A percentile compares a stretch with the other conserved stretches of the same genome.
These are phyloP conservation scores for Cystofilobasidium macerans DNA, from an alignment of 768 basidiomycete genomes.

Conservation along the genomic window DNA sequence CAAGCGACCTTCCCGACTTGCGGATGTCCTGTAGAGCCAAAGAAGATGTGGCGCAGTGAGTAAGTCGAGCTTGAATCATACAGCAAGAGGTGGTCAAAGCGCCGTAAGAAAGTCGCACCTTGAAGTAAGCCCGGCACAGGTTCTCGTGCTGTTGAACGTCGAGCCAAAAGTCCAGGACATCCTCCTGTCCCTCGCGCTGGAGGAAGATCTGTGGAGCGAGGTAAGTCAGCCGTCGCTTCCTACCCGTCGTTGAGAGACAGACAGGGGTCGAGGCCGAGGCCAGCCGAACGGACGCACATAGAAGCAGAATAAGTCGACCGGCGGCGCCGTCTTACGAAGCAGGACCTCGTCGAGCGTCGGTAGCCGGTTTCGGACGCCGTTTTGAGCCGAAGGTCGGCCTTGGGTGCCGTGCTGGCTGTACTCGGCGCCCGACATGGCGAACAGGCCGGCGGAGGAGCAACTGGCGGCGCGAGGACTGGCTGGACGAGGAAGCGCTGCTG, in stretches of 20 bases:
- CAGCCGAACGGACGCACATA: conserved; percentile 47
- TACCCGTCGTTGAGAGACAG: background rate
- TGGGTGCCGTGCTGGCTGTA: too few species aligned
- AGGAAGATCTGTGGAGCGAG: conserved; percentile 62
- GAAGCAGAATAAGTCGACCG: conserved; percentile 98
- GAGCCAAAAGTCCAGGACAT: conserved; percentile 95
- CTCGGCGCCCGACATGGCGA: too few species aligned
- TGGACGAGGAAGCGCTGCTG: too few species aligned
- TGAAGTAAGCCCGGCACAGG: conserved; percentile 96
- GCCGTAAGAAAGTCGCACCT: conserved; percentile 38
- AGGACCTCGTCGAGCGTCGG: conserved; percentile 54
- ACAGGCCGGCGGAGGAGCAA: too few species aligned
- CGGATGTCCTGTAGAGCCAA: conserved; percentile 57
- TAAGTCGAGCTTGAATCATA: too few species aligned
- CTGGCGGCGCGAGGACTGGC: too few species aligned
- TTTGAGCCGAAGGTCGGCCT: conserved; percentile 9
- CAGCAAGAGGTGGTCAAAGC: background rate
- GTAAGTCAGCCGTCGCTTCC: background rate
- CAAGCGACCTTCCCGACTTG: conserved; percentile 82
- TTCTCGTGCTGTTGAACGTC: conserved; percentile 99
- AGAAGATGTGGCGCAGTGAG: background rate
- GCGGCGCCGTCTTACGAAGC: conserved; percentile 76
- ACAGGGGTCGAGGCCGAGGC: background rate
- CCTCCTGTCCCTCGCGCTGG: conserved; percentile 89
- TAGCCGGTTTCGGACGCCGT: conserved; percentile 13